Conservation (phyloP, 208 protist species). For the Acanthamoeba sp. region DNA sequence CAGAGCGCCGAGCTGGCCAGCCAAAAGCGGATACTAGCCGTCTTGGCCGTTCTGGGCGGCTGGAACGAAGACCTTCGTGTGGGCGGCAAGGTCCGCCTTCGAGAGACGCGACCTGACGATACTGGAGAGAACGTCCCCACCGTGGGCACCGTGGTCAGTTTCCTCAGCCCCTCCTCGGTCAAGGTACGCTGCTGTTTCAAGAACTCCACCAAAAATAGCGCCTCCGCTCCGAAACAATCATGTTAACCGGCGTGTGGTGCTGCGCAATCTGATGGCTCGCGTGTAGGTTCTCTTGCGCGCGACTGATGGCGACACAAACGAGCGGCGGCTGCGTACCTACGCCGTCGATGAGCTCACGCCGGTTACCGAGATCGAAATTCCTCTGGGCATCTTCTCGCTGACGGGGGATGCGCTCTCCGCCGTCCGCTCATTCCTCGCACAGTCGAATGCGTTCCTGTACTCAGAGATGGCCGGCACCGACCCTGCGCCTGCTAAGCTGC, state of each 20-base stretch:
- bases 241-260: too few species aligned
- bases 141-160: constrained; percentile 11
- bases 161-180: constrained; percentile 2
- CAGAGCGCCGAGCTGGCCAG: neutral
- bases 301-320: neutral
- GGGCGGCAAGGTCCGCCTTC: constrained; percentile 25
- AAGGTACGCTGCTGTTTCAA: neutral
- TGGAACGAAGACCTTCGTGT: constrained; percentile 53
- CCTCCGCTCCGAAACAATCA: too few species aligned
- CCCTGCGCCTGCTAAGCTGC: neutral
- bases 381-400: neutral
- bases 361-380: neutral
- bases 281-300: neutral
- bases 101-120: too few species aligned
- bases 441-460: constrained; percentile 39
- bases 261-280: too few species aligned
- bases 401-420: neutral
- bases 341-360: constrained; percentile 1
- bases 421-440: neutral
- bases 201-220: too few species aligned
- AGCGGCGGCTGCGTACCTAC: neutral
- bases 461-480: neutral
- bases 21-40: neutral
- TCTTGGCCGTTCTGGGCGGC: neutral
- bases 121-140: neutral